phyloP scores from a whole-genome alignment of 257 asterid genomes.

The Osmanthus fragrans region DNA sequence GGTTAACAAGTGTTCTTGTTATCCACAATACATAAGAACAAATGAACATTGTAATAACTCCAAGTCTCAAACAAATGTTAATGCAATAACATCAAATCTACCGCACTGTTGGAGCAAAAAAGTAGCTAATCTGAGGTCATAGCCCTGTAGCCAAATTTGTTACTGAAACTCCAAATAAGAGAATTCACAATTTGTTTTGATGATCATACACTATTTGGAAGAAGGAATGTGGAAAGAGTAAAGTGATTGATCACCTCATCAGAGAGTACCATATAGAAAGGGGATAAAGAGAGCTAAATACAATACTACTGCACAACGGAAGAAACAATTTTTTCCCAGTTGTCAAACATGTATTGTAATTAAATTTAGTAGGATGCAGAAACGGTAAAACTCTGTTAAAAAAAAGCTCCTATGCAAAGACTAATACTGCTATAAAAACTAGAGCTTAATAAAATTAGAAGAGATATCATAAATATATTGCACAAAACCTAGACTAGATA shows the following conservation, averaged over 20 bases:
- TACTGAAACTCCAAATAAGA: background rate
- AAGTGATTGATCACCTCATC: background rate
- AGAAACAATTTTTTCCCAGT: background rate
- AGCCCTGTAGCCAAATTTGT: background rate
- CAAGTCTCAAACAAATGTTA: background rate
- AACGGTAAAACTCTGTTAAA: background rate
- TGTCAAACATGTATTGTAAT: background rate
- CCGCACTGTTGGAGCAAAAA: background rate
- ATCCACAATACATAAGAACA: background rate
- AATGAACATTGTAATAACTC: background rate
- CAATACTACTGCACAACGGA: background rate
- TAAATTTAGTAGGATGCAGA: background rate
- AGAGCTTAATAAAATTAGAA: background rate
- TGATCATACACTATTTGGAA: background rate
- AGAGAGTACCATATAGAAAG: background rate
- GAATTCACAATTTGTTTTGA: background rate
- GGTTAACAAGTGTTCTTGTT: background rate
- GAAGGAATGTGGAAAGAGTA: background rate
- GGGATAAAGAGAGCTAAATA: background rate
- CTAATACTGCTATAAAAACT: too few species aligned
- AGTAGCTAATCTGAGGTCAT: background rate
- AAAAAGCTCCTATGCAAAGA: background rate
- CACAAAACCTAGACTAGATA: constrained; percentile 12
- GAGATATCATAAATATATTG: background rate
- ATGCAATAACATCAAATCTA: background rate